phyloP scores from a whole-genome alignment of 441 rosid species.

The Bocquillonia castaneifolia region DNA sequence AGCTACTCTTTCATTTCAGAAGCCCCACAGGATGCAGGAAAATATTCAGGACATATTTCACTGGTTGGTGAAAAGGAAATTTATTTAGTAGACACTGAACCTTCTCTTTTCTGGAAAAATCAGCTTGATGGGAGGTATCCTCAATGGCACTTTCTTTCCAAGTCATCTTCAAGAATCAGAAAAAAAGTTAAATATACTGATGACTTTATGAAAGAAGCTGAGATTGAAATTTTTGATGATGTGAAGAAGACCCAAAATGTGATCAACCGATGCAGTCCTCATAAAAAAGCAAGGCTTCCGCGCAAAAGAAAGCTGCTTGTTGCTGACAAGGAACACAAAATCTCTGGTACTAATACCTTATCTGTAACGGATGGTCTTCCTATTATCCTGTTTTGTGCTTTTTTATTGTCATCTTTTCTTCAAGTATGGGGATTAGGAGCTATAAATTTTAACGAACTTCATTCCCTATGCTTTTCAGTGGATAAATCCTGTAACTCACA shows the following conservation, averaged over 20 bases:
- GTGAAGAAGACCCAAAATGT: constrained; percentile 13
- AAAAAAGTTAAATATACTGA: constrained; percentile 24
- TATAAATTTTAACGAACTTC: not conserved
- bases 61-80: constrained; percentile 31
- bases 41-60: constrained; percentile 18
- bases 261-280: not conserved
- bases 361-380: not conserved
- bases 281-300: constrained; percentile 9
- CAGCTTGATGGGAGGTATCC: constrained; percentile 35
- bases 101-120: constrained; percentile 30
- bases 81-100: constrained; percentile 13
- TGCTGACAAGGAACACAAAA: constrained; percentile 19
- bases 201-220: constrained; percentile 12
- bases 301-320: constrained; percentile 16
- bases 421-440: not conserved
- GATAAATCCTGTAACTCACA: not conserved
- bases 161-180: constrained; percentile 31
- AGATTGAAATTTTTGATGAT: constrained; percentile 7
- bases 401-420: not conserved
- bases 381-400: not conserved
- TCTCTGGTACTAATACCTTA: constrained; percentile 20
- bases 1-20: constrained; percentile 25
- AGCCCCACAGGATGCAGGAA: constrained; percentile 25
- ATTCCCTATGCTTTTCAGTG: constrained; percentile 10
- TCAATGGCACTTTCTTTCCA: constrained; percentile 31